Base-by-base conservation (phyloP, 139 green algal species). In the Asterochloris sp. region DNA sequence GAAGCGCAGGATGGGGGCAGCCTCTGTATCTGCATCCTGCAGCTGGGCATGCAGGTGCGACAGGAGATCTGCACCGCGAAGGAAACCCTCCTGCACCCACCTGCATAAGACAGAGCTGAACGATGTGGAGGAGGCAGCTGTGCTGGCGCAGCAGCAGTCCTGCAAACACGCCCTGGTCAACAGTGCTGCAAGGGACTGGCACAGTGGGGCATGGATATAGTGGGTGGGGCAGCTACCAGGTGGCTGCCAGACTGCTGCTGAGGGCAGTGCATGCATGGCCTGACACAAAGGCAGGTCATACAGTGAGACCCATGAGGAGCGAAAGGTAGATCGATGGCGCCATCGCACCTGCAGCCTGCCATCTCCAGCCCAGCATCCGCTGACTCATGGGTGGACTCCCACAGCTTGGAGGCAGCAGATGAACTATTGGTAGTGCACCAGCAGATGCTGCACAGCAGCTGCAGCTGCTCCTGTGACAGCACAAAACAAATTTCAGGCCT, bases 11-110 rank as follows among this genome's bases (percentile, higher is more conserved):
- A 83, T 29, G 47, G 54, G 68, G 11, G 47, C 47, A 61, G 68
- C 12, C 11, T 24, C 12, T 16, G 38, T 60, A 0, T 83, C 79
- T 68, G 79, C 47, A 24, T 66, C 38, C 27, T 66, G 27, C 38
- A 83, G 79, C 69, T 83, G 60, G 24, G 29, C 47, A n/a, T 83
- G 26, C 16, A 83, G 69, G 14, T 83, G 23, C 11, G 69, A 29
- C 67, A 83, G 68, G 66, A 83, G 79, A 28, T 73, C 66, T 66
- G 67, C 28, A 23, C 79, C 79, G 61, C 62, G 62, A 12, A 66
- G 27, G 17, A 74, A 75, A 26, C 78, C 62, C 63, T 75, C 24
- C 17, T 69, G 6, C 14, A 62, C 23, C 76, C 76, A 80, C 60
- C 24, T 64, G 76, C 76, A 80, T 13, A 0, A 21, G 38, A 29